Evolutionary conservation across 805 yeast species (phyloP), one percentile per base, ranked within the genome.

Genomic region (Wickerhamomyces chambardii): DNA sequence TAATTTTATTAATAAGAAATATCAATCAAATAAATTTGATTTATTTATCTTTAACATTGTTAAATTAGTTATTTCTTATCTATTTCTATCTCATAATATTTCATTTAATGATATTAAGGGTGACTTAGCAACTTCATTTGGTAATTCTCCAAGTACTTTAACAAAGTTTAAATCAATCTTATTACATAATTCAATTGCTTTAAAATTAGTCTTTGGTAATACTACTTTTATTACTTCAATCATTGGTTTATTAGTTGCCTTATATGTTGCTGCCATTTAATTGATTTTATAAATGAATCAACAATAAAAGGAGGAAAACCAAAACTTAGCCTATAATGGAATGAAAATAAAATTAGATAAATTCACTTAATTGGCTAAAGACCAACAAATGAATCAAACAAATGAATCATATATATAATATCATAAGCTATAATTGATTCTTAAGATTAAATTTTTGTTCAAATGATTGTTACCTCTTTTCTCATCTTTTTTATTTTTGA

Each of bases 41-140:
- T 81, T 83, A 29, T 64, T 75, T 42, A 56, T 66, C 33, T 74
- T 70, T 52, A 68, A 69, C 38, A 53, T 75, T 44, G 41, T 62
- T 35, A 73, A 74, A 50, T 51, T 68, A 22, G 46, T 73, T 40
- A 41, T 66, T 18, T 60, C 63, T 41, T 65, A 61, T 51, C 51
- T 60, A 38, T 46, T 66, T 38, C 38, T 51, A 28, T 44, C 47
- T 4, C 45, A 48, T 17, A 27, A 43, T 30, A 50, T 55, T 24
- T 43, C 54, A 25, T 45, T 53, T 28, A 48, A 48, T 8, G 58
- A 51, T 36, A 37, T 50, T 30, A 46, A 45, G 37, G 45, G 44
- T 42, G 50, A 49, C 34, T 47, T 55, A 24, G 44, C 43, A 24
- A 51, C 48, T 30, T 44, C 53, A 52, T 58, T 45, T 30, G 54